Evolutionary conservation across 2,329 filamentous ascomycete species (phyloP), one percentile per base, ranked within the genome.

Genomic region (Cercospora zeae-maydis): DNA sequence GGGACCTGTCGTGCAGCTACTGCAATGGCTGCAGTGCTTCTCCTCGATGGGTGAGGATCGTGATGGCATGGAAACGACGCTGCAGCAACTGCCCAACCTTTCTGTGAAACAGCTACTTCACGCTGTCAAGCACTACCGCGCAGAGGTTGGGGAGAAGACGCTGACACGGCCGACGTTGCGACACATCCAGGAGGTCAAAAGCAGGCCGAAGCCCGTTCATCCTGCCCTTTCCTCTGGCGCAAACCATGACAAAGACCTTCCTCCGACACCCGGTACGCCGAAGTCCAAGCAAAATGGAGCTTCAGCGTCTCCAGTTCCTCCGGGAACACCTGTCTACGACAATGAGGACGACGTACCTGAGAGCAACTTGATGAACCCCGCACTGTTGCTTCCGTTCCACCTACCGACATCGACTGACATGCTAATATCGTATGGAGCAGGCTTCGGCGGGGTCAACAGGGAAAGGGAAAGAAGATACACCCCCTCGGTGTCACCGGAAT

Each of bases 1-100:
- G 19, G 89, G 91, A 7, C 95, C 95, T 4, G 85, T 96, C 19
- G 93, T 98, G 60, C 95, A 99, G 76, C 82, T 99, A 2, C 81
- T 99, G 5, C 95, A 99, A 77, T 99, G 95, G 95, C 81, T 99
- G 36, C 95, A 99, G 75, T 97, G 93, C 76, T 98, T 98, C 77
- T 98, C 95, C 1, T 96, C 92, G 0, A 83, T 98, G 3, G 92
- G 88, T 4, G 92, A 98, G 72, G 93, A 98, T 73, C 81, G 95
- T 37, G 92, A 96, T 73, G 91, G 92, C 2, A 83, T 99, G 14
- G 87, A 96, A 31, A 91, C 87, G 14, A 99, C 95, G 0, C 79
- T 98, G 21, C 89, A 96, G 72, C 95, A 98, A 75, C 82, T 99
- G 42, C 92, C 92, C 67, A 84, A 88, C 42, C 81, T 99, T 53